Evolutionary conservation across 805 yeast genomes (phyloP), one percentile per base, ranked within the genome.

Genomic region (Spathaspora hagerdaliae): DNA sequence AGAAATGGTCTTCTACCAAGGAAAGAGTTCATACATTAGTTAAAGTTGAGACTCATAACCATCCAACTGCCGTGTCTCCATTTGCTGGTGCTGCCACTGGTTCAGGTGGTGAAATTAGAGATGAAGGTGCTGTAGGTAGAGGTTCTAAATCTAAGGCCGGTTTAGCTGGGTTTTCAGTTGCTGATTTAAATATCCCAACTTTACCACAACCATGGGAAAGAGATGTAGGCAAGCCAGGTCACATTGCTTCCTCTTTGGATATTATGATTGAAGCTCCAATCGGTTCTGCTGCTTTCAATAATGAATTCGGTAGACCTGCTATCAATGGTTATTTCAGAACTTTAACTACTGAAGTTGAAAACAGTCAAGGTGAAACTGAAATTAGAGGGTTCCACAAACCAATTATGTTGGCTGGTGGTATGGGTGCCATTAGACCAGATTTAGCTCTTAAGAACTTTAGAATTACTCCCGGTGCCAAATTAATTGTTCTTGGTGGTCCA

Each of bases 61-160:
- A 94, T 67, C 99, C 99, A 45, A 94, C 99, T 26, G 99, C 99
- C 1, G 97, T 94, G 5, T 92, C 98, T 24, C 99, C 99, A 36
- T 94, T 89, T 70, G 91, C 99, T 3, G 99, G 99, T 67, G 99
- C 99, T 31, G 96, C 99, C 37, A 94, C 99, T 11, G 99, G 99
- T 52, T 91, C 98, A 9, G 99, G 99, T 65, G 99, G 99, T 74
- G 99, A 94, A 71, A 94, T 94, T 60, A 87, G 99, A 77, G 99
- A 94, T 68, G 99, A 94, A 73, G 99, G 97, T 71, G 99, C 99
- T 29, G 96, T 94, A 26, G 99, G 99, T 52, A 82, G 97, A 65
- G 99, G 99, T 39, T 92, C 98, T 26, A 89, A 89, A 67, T 81
- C 98, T 38, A 92, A 94, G 70, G 96, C 97, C 61, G 99, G 99